Evolutionary conservation across 805 yeast genomes (phyloP).

Genomic region (Kurtzmaniella cleridarum): DNA sequence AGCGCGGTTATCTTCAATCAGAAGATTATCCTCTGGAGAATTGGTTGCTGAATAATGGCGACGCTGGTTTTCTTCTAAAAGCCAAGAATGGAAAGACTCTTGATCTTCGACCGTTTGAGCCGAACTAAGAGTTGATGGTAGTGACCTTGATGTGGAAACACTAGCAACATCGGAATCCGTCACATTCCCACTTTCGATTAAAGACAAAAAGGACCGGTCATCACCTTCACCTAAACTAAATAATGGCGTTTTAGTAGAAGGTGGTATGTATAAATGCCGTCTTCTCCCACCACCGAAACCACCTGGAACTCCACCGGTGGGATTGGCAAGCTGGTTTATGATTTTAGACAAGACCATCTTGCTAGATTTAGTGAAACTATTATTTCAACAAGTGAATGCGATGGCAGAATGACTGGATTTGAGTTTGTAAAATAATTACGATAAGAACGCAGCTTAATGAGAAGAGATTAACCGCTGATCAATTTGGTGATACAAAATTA

Average conservation of each 20-base stretch:
- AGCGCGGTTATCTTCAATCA: not conserved
- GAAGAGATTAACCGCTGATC: too few relatives aligned
- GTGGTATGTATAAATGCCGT: slow-evolving; percentile 38
- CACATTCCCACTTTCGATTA: slow-evolving; percentile 24
- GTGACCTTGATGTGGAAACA: slow-evolving; percentile 34
- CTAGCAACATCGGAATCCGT: slow-evolving; percentile 35
- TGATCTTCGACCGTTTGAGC: slow-evolving; percentile 31
- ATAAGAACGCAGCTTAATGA: too few relatives aligned
- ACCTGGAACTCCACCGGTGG: slow-evolving; percentile 22
- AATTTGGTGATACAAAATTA: too few relatives aligned
- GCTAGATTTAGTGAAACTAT: too few relatives aligned
- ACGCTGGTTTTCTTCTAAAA: slow-evolving; percentile 38
- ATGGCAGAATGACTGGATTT: too few relatives aligned
- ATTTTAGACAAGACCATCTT: slow-evolving; percentile 36
- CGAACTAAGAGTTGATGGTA: slow-evolving; percentile 36
- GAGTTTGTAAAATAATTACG: too few relatives aligned
- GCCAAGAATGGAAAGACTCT: slow-evolving; percentile 39
- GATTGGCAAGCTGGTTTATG: slow-evolving; percentile 37
- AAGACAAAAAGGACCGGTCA: slow-evolving; percentile 38
- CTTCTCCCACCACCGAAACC: slow-evolving; percentile 31
- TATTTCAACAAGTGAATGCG: too few relatives aligned
- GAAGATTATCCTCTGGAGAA: slow-evolving; percentile 2
- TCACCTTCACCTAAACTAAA: slow-evolving; percentile 40
- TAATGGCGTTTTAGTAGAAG: slow-evolving; percentile 37
- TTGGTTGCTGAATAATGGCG: slow-evolving; percentile 3